These are phyloP conservation scores for Ascochyta clinopodiicola DNA, from an alignment of 2,329 filamentous ascomycete species.

Conservation along the genomic window DNA sequence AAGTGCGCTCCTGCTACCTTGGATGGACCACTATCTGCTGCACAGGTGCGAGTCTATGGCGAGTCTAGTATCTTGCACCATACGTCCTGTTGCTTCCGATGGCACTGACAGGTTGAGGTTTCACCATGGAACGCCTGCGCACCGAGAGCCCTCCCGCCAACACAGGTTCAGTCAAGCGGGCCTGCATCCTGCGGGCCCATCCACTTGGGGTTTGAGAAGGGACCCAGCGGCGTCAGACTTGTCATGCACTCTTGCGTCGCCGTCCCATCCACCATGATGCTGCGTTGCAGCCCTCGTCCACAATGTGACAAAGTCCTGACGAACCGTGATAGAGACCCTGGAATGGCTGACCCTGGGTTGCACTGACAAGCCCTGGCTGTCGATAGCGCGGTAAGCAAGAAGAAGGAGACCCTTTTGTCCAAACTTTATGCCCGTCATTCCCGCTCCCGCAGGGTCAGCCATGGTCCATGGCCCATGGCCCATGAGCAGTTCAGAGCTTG, in stretches of 20 bases:
- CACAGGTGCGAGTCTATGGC: conserved; percentile 1
- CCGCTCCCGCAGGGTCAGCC: conserved; percentile 44
- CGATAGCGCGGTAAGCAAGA: conserved; percentile 29
- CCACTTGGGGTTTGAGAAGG: conserved; percentile 28
- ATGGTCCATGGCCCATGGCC: neutral
- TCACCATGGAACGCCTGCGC: conserved; percentile 8
- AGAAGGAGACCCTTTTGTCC: conserved; percentile 38
- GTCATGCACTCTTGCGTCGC: conserved; percentile 32
- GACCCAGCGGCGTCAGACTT: conserved; percentile 32
- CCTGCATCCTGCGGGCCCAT: conserved; percentile 36
- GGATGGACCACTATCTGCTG: conserved; percentile 2
- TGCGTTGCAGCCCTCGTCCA: conserved; percentile 23
- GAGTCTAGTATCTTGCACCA: conserved; percentile 8
- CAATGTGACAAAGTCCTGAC: conserved; percentile 9
- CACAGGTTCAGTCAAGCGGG: conserved; percentile 33
- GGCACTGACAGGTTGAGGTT: conserved; percentile 32
- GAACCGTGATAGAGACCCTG: neutral
- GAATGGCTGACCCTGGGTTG: neutral
- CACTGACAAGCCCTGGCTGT: conserved; percentile 17
- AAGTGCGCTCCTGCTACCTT: conserved; percentile 20
- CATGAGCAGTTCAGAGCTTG: conserved; percentile 20
- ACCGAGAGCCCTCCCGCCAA: conserved; percentile 16
- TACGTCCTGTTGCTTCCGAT: conserved; percentile 21
- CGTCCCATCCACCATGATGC: conserved; percentile 32
- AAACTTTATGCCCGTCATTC: conserved; percentile 50